phyloP scores from a whole-genome alignment of 2,329 filamentous ascomycete genomes.

The Colletotrichum sp. region DNA sequence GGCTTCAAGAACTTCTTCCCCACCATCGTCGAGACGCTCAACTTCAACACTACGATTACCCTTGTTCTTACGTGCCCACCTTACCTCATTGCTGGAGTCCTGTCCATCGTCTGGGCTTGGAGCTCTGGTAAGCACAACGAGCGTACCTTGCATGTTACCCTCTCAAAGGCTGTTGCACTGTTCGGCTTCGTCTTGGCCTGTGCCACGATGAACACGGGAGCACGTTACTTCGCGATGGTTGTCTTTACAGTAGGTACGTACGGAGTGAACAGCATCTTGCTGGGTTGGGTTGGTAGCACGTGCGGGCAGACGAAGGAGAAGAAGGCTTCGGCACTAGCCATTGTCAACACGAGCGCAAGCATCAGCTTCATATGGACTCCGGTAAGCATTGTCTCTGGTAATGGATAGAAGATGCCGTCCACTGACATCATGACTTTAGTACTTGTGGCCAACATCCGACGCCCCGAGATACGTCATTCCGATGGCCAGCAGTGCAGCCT shows the following conservation, averaged over 20 bases:
- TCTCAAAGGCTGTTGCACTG: conserved; percentile 44
- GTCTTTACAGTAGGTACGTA: conserved; percentile 32
- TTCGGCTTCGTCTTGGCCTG: conserved; percentile 24
- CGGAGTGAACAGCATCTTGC: conserved; percentile 38
- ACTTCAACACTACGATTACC: conserved; percentile 45
- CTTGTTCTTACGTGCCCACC: conserved; percentile 50
- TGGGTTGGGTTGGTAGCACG: conserved; percentile 39
- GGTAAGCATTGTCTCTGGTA: neutral
- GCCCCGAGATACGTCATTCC: conserved; percentile 43
- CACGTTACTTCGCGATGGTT: conserved; percentile 32
- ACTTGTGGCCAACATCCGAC: conserved; percentile 43
- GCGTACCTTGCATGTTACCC: conserved; percentile 51
- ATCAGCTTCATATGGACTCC: conserved; percentile 24
- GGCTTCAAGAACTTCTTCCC: conserved; percentile 49
- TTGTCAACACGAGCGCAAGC: conserved; percentile 27
- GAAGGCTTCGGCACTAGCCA: conserved; percentile 39
- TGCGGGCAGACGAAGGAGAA: conserved; percentile 45
- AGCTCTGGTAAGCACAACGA: conserved; percentile 46
- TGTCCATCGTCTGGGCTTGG: conserved; percentile 38
- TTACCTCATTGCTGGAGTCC: conserved; percentile 42
- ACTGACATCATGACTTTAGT: conserved; percentile 17
- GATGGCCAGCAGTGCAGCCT: conserved; percentile 29
- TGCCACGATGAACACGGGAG: conserved; percentile 34
- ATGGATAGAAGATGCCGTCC: neutral
- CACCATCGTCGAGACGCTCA: conserved; percentile 38